Base-by-base conservation (phyloP, 2,329 filamentous ascomycete genomes). In the Apiospora malaysiana region DNA sequence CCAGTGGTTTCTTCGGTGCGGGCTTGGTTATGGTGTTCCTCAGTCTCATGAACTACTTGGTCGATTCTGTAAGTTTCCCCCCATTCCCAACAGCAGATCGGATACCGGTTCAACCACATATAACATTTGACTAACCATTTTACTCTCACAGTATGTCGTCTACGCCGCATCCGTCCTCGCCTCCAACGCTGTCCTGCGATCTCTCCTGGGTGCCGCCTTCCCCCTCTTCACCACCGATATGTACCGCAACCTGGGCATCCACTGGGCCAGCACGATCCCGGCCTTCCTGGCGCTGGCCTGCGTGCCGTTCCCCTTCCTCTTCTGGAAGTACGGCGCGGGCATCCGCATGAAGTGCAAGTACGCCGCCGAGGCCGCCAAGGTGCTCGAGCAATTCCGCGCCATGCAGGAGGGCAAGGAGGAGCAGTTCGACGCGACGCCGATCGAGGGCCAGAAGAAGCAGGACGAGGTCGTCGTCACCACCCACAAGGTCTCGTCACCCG, bases 121-220 rank as follows among this genome's bases (percentile, higher is more conserved):
- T 14, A 46, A 27, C 40, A 37, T 10, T 2, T 23, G 2, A 63
- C 56, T 63, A 63, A 63, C 32, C 27, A 63, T 40, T 9, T 40
- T 40, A 0, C 4, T 37, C 42, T 45, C 42, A 23, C 47, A 69
- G 7, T 90, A 94, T 79, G 91, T 91, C 68, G 92, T 95, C 75
- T 95, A 91, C 73, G 93, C 93, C 0, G 92, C 92, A 0, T 93
- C 90, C 0, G 92, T 91, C 0, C 84, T 94, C 14, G 93, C 93
- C 4, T 92, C 92, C 68, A 94, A 91, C 80, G 86, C 90, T 1
- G 89, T 94, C 37, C 82, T 94, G 14, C 89, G 93, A 71, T 93
- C 91, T 0, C 81, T 93, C 18, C 93, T 94, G 72, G 92, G 91
- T 71, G 89, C 91, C 0, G 89, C 87, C 0, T 94, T 94, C 82